These are phyloP conservation scores for Polytrichum formosum DNA, from an alignment of 225 moss, liverwort and hornwort genomes.

Conservation along the genomic window DNA sequence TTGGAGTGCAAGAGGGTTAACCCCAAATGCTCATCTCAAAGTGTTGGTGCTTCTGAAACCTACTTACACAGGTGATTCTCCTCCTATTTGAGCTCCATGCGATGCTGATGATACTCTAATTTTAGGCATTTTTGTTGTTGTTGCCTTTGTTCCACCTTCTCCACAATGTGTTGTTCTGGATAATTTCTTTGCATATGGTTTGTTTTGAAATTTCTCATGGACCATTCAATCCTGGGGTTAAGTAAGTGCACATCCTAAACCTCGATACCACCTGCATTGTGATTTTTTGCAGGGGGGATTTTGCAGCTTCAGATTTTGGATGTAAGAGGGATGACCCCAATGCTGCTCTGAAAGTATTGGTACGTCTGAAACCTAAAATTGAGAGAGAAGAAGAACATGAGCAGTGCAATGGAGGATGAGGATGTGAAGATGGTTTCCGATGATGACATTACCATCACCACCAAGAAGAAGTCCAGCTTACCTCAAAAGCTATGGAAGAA, in stretches of 20 bases:
- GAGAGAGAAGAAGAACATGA: neutral
- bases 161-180: too few species aligned
- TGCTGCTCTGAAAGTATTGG: neutral
- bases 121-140: neutral
- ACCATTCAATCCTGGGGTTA: too few species aligned
- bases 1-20: too few species aligned
- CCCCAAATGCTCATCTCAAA: neutral
- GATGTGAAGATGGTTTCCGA: too few species aligned
- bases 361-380: neutral
- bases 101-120: neutral
- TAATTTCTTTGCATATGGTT: too few species aligned
- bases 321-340: too few species aligned
- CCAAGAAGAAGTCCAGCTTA: slow-evolving; percentile 29
- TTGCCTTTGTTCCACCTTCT: neutral
- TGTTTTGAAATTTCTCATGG: too few species aligned
- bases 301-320: too few species aligned
- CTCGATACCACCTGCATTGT: too few species aligned
- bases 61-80: slow-evolving; percentile 67
- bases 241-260: too few species aligned
- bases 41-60: neutral
- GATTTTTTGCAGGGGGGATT: too few species aligned
- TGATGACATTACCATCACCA: too few species aligned
- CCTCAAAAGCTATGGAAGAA: slow-evolving; percentile 54
- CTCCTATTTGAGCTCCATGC: neutral
- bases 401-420: neutral